Base-by-base conservation (phyloP, 2,329 filamentous ascomycete genomes). In the Fonsecaea multimorphosa region DNA sequence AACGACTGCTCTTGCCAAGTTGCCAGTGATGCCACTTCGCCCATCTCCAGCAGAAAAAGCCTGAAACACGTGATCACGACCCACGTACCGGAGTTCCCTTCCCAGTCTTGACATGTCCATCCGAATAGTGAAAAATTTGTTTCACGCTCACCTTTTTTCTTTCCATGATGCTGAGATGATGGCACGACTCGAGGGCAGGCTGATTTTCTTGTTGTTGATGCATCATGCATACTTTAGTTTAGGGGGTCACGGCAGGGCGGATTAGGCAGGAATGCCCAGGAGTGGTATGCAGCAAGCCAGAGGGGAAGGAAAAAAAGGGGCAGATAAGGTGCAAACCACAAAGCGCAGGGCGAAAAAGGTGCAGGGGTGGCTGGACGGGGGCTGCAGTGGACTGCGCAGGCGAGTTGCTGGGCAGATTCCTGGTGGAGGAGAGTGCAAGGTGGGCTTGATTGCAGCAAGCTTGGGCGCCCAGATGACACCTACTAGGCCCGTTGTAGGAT, bases 241-340 rank as follows among this genome's bases (percentile, higher is more conserved):
- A 60, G 58, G 58, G 62, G 62, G 61, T 32, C 58, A 55, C 61
- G 36, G 55, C 36, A 58, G 38, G 55, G 55, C 55, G 36, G 36
- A 46, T 32, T 40, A 64, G 40, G 60, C 60, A 54, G 40, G 34
- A 57, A 40, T 49, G 40, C 56, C 38, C 36, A 46, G 38, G 56
- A 58, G 36, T 34, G 56, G 56, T 22, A 58, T 44, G 38, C 27
- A 38, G 40, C 24, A 19, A 51, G 44, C 29, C 36, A 46, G 31
- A 31, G 34, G 29, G 40, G 29, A 24, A 16, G 36, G 51, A 36
- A 49, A 49, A 58, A 65, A 69, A 65, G 63, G 65, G 63, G 60
- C 55, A 65, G 57, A 65, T 67, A 65, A 57, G 63, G 65, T 60
- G 60, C 55, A 65, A n/a, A 12, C n/a, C n/a, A n/a, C n/a, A n/a